Conservation (phyloP, 345 rosid genomes). For the Hibiscus mutabilis region DNA sequence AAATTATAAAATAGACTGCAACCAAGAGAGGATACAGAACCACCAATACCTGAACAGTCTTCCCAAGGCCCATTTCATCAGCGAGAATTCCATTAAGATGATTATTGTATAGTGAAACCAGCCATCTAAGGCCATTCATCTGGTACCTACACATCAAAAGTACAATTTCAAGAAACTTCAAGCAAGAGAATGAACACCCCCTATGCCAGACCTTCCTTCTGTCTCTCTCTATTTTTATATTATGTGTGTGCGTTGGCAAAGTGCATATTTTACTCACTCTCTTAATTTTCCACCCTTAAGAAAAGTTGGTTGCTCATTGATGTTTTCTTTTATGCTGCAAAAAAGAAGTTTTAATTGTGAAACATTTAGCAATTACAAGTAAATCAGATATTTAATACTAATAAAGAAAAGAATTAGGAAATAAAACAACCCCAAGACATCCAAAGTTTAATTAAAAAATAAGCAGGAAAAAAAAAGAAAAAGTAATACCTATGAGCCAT, state of each 20-base stretch:
- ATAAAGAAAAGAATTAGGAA: not conserved
- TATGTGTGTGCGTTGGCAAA: not conserved
- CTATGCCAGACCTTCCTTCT: not conserved
- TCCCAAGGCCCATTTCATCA: conserved; percentile 98
- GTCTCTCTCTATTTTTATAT: no score
- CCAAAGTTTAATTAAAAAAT: not conserved
- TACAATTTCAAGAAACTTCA: conserved; percentile 13
- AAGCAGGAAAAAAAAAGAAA: conserved; percentile 1
- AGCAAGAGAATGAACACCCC: conserved; percentile 5
- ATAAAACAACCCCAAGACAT: conserved; percentile 1
- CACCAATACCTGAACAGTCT: conserved; percentile 76
- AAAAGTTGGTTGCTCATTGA: conserved; percentile 69
- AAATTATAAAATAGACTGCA: conserved; percentile 2
- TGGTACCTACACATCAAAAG: conserved; percentile 60
- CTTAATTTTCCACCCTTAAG: conserved; percentile 81
- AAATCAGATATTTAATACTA: not conserved
- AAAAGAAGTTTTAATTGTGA: not conserved
- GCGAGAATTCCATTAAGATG: conserved; percentile 91
- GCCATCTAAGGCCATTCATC: conserved; percentile 88
- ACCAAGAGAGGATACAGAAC: not conserved
- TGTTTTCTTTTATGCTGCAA: conserved; percentile 78
- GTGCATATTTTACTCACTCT: conserved; percentile 54
- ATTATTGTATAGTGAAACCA: conserved; percentile 81
- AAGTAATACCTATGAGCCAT: conserved; percentile 81
- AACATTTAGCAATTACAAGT: not conserved